phyloP scores from a whole-genome alignment of 192 early-diverging fungal species.

The Backusella macrospora region DNA sequence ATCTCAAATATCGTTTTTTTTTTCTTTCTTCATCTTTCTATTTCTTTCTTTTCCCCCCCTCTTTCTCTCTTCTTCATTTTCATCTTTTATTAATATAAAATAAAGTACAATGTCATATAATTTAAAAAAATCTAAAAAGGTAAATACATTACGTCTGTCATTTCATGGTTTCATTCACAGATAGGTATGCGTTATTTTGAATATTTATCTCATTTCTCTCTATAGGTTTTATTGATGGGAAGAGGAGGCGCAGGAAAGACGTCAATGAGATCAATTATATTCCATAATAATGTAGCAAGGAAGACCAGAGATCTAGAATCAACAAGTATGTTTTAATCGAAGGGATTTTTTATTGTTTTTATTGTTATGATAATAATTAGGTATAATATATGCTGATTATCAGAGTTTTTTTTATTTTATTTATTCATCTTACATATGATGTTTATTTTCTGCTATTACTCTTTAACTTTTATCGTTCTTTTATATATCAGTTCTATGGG shows the following conservation, averaged over 20 bases:
- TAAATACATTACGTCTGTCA: not conserved
- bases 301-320: slow-evolving; percentile 8
- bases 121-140: not conserved
- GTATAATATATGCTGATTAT: not conserved
- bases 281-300: slow-evolving; percentile 13
- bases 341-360: not conserved
- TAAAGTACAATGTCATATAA: not conserved
- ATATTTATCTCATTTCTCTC: not conserved
- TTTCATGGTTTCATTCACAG: too few species aligned
- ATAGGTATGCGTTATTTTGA: too few species aligned
- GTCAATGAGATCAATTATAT: slow-evolving; percentile 23
- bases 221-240: slow-evolving; percentile 19
- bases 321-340: slow-evolving; percentile 10
- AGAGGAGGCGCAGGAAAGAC: slow-evolving; percentile 14
- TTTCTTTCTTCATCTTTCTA: not conserved
- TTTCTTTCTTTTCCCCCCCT: not conserved
- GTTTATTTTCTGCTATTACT: not conserved
- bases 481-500: slow-evolving; percentile 4
- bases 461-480: too few species aligned
- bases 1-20: not conserved
- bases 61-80: not conserved
- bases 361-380: too few species aligned
- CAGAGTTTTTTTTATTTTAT: not conserved
- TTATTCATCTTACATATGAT: not conserved
- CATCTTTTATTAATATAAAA: not conserved